Conservation (phyloP, 768 basidiomycete species). For the Tricholomella constricta region DNA sequence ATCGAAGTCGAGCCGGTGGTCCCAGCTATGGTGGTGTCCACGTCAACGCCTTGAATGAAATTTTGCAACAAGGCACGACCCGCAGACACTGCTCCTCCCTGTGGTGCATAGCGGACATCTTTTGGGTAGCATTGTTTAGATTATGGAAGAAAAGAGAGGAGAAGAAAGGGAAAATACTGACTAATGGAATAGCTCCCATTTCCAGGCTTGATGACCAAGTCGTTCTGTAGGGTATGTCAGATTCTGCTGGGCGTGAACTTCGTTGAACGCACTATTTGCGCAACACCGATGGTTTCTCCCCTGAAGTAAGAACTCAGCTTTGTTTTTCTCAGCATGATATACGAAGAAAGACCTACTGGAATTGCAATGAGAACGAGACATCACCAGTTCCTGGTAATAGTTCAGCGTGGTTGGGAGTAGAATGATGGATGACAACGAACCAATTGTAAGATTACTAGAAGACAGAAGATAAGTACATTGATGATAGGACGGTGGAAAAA, state of each 20-base stretch:
- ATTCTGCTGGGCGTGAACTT: background rate
- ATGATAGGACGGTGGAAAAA: conserved; percentile 7
- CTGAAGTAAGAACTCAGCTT: conserved; percentile 26
- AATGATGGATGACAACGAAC: conserved; percentile 21
- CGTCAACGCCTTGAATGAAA: conserved; percentile 65
- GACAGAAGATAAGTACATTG: conserved; percentile 15
- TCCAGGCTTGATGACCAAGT: conserved; percentile 62
- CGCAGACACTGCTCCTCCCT: conserved; percentile 51
- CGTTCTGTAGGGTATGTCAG: conserved; percentile 35
- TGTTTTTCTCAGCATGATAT: background rate
- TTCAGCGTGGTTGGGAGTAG: conserved; percentile 23
- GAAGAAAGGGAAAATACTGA: conserved; percentile 19
- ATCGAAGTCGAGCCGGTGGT: conserved; percentile 58
- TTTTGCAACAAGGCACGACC: conserved; percentile 63
- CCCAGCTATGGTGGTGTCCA: conserved; percentile 57
- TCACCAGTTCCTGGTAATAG: conserved; percentile 57
- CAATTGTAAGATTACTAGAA: conserved; percentile 45
- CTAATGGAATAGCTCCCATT: conserved; percentile 57
- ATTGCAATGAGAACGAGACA: conserved; percentile 59
- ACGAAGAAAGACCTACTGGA: conserved; percentile 41
- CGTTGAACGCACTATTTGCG: conserved; percentile 47
- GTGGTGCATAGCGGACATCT: conserved; percentile 65
- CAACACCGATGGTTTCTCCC: conserved; percentile 56
- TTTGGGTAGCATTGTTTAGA: background rate
- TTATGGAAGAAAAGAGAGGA: background rate